A percentile compares a stretch with the other conserved stretches of the same genome.
phyloP scores from a whole-genome alignment of 805 yeast species.

The Candida suzukii region DNA sequence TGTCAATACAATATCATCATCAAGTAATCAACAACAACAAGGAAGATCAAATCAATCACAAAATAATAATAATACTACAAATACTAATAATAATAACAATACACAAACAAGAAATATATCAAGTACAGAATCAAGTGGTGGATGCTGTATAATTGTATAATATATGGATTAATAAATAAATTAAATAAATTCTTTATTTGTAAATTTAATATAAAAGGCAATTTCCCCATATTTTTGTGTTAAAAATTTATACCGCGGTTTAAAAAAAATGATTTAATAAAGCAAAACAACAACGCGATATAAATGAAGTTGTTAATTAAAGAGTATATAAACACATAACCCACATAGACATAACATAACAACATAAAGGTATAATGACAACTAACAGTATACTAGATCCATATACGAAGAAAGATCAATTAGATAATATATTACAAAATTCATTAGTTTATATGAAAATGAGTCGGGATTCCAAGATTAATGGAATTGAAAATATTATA shows the following conservation, averaged over 20 bases:
- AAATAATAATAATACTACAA: neutral
- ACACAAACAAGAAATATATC: neutral
- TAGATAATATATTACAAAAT: neutral
- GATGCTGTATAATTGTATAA: slow-evolving; percentile 4
- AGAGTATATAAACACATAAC: too few relatives aligned
- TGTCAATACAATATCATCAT: too few relatives aligned
- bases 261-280: too few relatives aligned
- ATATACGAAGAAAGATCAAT: neutral
- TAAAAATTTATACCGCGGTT: too few relatives aligned
- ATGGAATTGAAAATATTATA: too few relatives aligned
- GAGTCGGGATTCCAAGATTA: neutral
- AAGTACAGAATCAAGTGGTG: too few relatives aligned
- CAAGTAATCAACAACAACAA: too few relatives aligned
- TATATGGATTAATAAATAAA: too few relatives aligned
- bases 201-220: neutral
- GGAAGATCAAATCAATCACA: neutral
- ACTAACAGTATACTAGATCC: neutral
- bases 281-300: too few relatives aligned
- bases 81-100: neutral
- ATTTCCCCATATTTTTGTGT: neutral
- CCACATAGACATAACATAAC: too few relatives aligned
- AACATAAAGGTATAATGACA: too few relatives aligned
- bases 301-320: too few relatives aligned
- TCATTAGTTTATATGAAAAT: neutral
- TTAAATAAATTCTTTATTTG: neutral